Conservation (phyloP, 768 basidiomycete species). For the Mycena belliarum region DNA sequence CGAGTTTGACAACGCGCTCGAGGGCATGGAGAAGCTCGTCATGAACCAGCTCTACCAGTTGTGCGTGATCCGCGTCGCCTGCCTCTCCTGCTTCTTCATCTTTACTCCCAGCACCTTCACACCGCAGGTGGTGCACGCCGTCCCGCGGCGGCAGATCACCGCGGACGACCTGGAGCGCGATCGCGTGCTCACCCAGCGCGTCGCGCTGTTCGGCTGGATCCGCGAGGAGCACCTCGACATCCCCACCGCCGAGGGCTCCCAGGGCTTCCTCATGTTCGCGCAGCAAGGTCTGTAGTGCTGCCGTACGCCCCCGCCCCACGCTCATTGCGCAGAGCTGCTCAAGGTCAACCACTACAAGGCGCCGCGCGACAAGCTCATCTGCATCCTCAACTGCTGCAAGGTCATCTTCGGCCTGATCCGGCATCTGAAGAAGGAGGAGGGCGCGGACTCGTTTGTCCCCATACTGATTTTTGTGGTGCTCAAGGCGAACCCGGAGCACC, state of each 20-base stretch:
- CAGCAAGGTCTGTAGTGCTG: constrained; percentile 64
- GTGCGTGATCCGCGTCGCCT: constrained; percentile 47
- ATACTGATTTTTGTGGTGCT: constrained; percentile 93
- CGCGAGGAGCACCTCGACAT: constrained; percentile 88
- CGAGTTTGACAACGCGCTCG: constrained; percentile 96
- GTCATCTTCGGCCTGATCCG: constrained; percentile 96
- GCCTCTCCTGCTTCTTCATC: constrained; percentile 1
- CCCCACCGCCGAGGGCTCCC: constrained; percentile 69
- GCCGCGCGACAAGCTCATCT: constrained; percentile 96
- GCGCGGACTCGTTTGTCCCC: constrained; percentile 94
- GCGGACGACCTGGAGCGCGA: constrained; percentile 97
- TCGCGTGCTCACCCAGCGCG: constrained; percentile 85
- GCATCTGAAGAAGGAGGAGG: constrained; percentile 80
- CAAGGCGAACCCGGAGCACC: constrained; percentile 89
- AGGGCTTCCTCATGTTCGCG: constrained; percentile 87
- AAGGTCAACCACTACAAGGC: constrained; percentile 99
- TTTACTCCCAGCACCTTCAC: constrained; percentile 83
- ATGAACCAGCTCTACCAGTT: constrained; percentile 98
- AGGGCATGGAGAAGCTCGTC: constrained; percentile 99
- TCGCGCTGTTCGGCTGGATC: constrained; percentile 90
- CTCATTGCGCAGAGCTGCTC: constrained; percentile 63
- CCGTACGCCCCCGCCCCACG: not conserved
- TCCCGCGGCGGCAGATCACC: constrained; percentile 76
- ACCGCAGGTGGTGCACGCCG: constrained; percentile 69
- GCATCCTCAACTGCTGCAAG: constrained; percentile 96